These are phyloP conservation scores for Lodderomyces orthopsilosis DNA, from an alignment of 1,139 yeast species.

Conservation along the genomic window DNA sequence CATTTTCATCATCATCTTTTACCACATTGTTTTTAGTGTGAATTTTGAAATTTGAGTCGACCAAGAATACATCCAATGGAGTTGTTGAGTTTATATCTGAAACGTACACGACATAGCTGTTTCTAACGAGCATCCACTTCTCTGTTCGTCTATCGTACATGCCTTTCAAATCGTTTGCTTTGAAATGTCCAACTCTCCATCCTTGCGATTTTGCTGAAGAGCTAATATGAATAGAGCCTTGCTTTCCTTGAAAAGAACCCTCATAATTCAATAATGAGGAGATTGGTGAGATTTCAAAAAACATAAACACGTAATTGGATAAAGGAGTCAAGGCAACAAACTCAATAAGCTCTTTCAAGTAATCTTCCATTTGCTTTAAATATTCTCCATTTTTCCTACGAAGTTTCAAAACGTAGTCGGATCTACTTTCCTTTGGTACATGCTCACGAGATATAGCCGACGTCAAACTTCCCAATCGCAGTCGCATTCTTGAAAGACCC, in stretches of 20 bases:
- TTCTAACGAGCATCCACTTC: slow-evolving; percentile 88
- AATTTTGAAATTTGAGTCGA: slow-evolving; percentile 68
- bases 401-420: slow-evolving; percentile 12
- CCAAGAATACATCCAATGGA: slow-evolving; percentile 85
- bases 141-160: slow-evolving; percentile 88
- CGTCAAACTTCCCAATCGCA: slow-evolving; percentile 30
- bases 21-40: slow-evolving; percentile 41
- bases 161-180: slow-evolving; percentile 71
- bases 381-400: slow-evolving; percentile 33
- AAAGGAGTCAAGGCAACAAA: slow-evolving; percentile 71
- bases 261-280: slow-evolving; percentile 83
- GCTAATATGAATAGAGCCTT: slow-evolving; percentile 77
- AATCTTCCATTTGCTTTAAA: slow-evolving; percentile 50
- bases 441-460: slow-evolving; percentile 26
- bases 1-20: slow-evolving; percentile 15
- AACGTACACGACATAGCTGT: slow-evolving; percentile 81
- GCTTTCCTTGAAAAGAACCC: slow-evolving; percentile 79
- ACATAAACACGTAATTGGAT: slow-evolving; percentile 76
- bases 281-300: slow-evolving; percentile 86
- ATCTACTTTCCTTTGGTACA: slow-evolving; percentile 27
- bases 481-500: slow-evolving; percentile 27
- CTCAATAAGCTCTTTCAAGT: slow-evolving; percentile 59
- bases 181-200: slow-evolving; percentile 92
- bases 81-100: slow-evolving; percentile 83
- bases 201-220: slow-evolving; percentile 87